Base-by-base conservation (phyloP, 2,329 filamentous ascomycete species). In the Fusarium palustre region DNA sequence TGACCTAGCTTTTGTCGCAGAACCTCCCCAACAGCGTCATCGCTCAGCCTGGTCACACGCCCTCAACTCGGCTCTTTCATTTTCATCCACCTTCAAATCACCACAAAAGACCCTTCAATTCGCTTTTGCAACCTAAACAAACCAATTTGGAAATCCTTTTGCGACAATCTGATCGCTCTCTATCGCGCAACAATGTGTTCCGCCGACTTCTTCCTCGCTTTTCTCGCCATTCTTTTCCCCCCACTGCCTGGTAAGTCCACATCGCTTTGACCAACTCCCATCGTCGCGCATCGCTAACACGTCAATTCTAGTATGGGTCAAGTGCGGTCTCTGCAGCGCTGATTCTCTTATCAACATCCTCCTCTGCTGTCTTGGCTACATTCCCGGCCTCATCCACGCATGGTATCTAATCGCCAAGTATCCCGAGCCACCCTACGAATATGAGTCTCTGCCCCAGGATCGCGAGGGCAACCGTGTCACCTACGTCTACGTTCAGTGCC, bases 331-430 rank as follows among this genome's bases (percentile, higher is more conserved):
- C 82, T 99, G 96, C 85, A 92, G 90, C 67, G 93, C 91, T 59
- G 96, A 98, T 82, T 95, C 92, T 11, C 76, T 98, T 75, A 97
- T 99, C 85, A 99, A 99, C 84, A 90, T 98, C 79, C 91, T 94
- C 47, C 93, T 98, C 75, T 96, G 92, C 80, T 78, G 88, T 55
- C 88, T 95, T 24, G 92, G 91, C 74, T 93, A 86, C 77, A 81
- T 98, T 64, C 95, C 95, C 22, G 95, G 95, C 65, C 91, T 98
- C 50, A 83, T 99, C 4, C 96, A 99, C 83, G 89, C 94, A 68
- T 98, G 96, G 95, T 99, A 98, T 86, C 97, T 98, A 81, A 97
- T 99, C 81, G 88, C 92, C 75, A 91, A 92, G 77, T 92, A 91
- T 79, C 96, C 96, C 61, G 95, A 97, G 65, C 72, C 87, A 41